Conservation (phyloP, 2,329 filamentous ascomycete species). For the Ampelomyces quisqualis region DNA sequence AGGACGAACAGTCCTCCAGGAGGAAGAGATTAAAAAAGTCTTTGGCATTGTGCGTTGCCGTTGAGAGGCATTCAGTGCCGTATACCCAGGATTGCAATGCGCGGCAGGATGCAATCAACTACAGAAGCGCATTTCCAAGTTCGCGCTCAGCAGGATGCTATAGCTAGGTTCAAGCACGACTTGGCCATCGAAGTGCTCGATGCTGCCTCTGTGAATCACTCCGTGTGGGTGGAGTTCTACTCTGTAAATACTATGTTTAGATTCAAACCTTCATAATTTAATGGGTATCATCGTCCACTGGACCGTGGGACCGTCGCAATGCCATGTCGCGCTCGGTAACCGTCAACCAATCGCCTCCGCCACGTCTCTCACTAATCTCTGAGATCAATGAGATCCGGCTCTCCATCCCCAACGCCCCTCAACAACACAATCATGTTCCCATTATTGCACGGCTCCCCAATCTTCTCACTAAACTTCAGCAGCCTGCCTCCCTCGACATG, state of each 20-base stretch:
- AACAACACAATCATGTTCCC: conserved; percentile 90
- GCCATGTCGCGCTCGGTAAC: no score
- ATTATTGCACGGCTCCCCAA: conserved; percentile 69
- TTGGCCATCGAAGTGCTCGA: conserved; percentile 1
- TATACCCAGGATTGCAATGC: no score
- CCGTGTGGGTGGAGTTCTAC: no score
- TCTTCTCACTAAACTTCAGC: conserved; percentile 83
- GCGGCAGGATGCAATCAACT: background rate
- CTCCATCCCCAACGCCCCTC: conserved; percentile 78
- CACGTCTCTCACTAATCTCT: conserved; percentile 11
- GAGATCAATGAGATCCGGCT: conserved; percentile 67
- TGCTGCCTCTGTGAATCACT: background rate
- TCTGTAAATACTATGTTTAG: background rate
- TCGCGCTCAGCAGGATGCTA: background rate
- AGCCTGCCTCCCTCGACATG: conserved; percentile 88
- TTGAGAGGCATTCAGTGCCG: no score
- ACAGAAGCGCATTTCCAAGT: background rate
- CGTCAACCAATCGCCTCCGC: background rate
- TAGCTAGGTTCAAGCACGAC: background rate
- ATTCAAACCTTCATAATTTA: background rate
- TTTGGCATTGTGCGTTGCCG: no score
- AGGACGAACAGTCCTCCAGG: no score
- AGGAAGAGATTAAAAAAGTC: no score
- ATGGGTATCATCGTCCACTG: conserved; percentile 1
- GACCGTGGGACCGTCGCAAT: no score